Base-by-base conservation (phyloP, 2,329 filamentous ascomycete species). In the Fusarium sp. region DNA sequence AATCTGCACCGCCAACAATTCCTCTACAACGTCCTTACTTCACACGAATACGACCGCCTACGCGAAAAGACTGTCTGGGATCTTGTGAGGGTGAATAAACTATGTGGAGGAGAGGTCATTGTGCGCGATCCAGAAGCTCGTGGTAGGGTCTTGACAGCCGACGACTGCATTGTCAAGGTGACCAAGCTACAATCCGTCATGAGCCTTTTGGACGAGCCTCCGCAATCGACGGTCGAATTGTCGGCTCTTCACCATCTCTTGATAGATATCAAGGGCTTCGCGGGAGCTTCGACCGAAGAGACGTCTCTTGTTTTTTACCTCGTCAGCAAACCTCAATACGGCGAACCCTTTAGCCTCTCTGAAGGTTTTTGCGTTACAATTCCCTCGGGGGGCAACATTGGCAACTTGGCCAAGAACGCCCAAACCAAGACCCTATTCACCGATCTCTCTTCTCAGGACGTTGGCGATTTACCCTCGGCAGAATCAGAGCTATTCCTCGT, bases 61-160 rank as follows among this genome's bases (percentile, higher is more conserved):
- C 92, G 96, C 69, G 94, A 98, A 81, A 93, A 93, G 81, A 97
- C 95, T 0, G 95, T 99, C 1, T 99, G 97, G 96, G 94, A 98
- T 78, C 86, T 99, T 59, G 96, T 98, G 4, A 91, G 89, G 50
- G 96, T 96, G 52, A 99, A 99, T 84, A 98, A 98, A 84, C 89
- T 98, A 78, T 93, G 98, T 64, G 94, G 92, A 70, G 94, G 94
- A 60, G 95, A 98, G 80, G 93, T 99, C 57, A 98, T 99, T 80
- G 96, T 99, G 68, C 92, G 96, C 34, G 96, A 97, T 82, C 94
- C 96, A 2, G 89, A 88, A 22, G 92, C 95, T 80, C 90, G 93
- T 34, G 96, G 96, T 10, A 91, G 95, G 54, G 91, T 98, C 31
- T 84, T 99, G 77, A 98, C 95, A 0, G 94, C 94, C 14, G 93